Conservation (phyloP, 768 basidiomycete species). For the Amanita muscaria region DNA sequence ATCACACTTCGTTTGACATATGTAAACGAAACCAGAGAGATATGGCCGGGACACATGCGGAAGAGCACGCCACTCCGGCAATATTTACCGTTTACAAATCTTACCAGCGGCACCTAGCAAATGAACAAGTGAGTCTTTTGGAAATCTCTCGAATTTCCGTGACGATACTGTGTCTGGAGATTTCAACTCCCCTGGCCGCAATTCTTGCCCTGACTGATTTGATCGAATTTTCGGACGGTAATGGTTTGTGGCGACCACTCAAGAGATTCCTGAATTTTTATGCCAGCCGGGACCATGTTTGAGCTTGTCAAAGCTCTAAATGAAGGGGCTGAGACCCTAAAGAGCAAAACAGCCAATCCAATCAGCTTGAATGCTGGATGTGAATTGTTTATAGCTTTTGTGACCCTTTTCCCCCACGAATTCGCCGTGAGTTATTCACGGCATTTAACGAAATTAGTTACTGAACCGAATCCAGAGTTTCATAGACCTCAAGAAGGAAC, state of each 20-base stretch:
- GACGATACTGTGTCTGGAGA: slow-evolving; percentile 32
- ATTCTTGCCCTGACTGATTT: slow-evolving; percentile 79
- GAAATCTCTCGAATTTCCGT: neutral
- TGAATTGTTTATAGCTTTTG: slow-evolving; percentile 85
- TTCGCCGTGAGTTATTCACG: slow-evolving; percentile 49
- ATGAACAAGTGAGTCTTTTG: slow-evolving; percentile 50
- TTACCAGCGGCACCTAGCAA: slow-evolving; percentile 51
- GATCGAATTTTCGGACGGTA: slow-evolving; percentile 72
- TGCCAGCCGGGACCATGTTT: slow-evolving; percentile 77
- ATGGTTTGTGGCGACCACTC: too few relatives aligned
- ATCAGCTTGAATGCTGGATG: slow-evolving; percentile 86
- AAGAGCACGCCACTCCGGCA: neutral
- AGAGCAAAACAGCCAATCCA: slow-evolving; percentile 57
- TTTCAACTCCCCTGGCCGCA: slow-evolving; percentile 80
- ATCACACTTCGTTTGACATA: too few relatives aligned
- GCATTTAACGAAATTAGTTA: slow-evolving; percentile 1
- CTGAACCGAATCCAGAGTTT: slow-evolving; percentile 51
- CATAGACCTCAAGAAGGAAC: slow-evolving; percentile 70
- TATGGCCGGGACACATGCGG: neutral
- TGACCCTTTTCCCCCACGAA: slow-evolving; percentile 77
- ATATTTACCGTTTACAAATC: slow-evolving; percentile 33
- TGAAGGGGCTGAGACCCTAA: slow-evolving; percentile 59
- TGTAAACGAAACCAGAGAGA: neutral
- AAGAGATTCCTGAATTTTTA: too few relatives aligned
- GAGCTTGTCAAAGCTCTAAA: slow-evolving; percentile 84